Conservation (phyloP, 2,329 filamentous ascomycete genomes). For the Alternaria tenuissima region DNA sequence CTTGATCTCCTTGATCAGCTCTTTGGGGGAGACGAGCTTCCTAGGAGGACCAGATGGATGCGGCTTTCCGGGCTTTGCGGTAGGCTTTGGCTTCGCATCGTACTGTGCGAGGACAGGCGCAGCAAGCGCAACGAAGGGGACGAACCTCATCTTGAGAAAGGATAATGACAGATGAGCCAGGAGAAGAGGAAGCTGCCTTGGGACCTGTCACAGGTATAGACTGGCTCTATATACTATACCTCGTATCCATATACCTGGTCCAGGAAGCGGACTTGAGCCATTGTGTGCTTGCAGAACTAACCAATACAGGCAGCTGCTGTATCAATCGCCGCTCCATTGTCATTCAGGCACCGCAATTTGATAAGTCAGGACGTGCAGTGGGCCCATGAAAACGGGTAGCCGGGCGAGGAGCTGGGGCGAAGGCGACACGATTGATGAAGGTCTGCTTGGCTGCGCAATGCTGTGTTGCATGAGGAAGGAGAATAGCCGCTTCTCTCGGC, state of each 20-base stretch:
- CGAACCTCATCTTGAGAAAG: slow-evolving; percentile 39
- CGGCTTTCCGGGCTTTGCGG: slow-evolving; percentile 7
- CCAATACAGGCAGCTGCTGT: slow-evolving; percentile 36
- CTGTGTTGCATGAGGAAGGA: slow-evolving; percentile 34
- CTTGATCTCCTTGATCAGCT: slow-evolving; percentile 40
- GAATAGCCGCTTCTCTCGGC: slow-evolving; percentile 25
- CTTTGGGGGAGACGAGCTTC: slow-evolving; percentile 30
- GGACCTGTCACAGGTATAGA: neutral
- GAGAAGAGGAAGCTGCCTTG: slow-evolving; percentile 20
- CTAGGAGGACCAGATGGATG: neutral
- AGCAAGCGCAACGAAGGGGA: slow-evolving; percentile 37
- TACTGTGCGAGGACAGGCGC: slow-evolving; percentile 30
- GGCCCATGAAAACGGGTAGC: slow-evolving; percentile 16
- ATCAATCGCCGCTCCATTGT: slow-evolving; percentile 10
- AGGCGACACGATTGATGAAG: slow-evolving; percentile 24
- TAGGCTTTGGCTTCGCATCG: slow-evolving; percentile 15
- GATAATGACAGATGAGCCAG: slow-evolving; percentile 9
- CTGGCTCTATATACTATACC: slow-evolving; percentile 30
- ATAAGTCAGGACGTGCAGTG: slow-evolving; percentile 11
- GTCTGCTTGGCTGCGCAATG: slow-evolving; percentile 31
- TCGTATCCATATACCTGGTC: slow-evolving; percentile 14
- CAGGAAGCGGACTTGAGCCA: slow-evolving; percentile 7
- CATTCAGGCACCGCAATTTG: slow-evolving; percentile 26
- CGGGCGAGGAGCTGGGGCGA: slow-evolving; percentile 22
- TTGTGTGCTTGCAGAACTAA: slow-evolving; percentile 18